Evolutionary conservation across 176 grass and related monocot genomes (phyloP).

Genomic region (Ensete glaucum): DNA sequence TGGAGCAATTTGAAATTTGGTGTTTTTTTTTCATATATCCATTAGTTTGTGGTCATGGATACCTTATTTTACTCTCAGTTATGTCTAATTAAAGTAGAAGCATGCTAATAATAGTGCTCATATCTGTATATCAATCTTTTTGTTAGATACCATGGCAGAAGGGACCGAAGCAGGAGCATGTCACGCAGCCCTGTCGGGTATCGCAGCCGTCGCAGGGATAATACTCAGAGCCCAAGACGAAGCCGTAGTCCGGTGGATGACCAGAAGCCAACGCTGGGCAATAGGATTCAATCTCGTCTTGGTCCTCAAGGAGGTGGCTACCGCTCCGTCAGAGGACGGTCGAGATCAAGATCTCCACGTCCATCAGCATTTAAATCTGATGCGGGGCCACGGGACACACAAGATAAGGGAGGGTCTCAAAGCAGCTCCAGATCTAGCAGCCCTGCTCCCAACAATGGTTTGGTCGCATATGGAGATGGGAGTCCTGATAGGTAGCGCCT

Average conservation of each 20-base stretch:
- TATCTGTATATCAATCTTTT: no score
- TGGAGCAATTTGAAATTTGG: no score
- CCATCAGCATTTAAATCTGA: slow-evolving; percentile 30
- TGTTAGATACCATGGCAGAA: slow-evolving; percentile 39
- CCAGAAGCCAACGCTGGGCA: not conserved
- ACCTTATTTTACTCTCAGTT: no score
- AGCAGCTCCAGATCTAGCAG: slow-evolving; percentile 66
- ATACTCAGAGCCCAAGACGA: slow-evolving; percentile 37
- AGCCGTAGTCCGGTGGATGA: slow-evolving; percentile 30
- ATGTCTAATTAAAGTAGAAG: not conserved
- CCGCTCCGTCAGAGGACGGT: slow-evolving; percentile 33
- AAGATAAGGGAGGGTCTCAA: slow-evolving; percentile 32
- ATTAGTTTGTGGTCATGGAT: not conserved
- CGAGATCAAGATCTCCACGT: slow-evolving; percentile 24
- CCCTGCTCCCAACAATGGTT: slow-evolving; percentile 43
- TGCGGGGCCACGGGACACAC: slow-evolving; percentile 24
- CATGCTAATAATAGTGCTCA: no score
- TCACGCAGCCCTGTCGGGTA: slow-evolving; percentile 34
- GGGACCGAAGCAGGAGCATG: slow-evolving; percentile 45
- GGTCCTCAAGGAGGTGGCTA: slow-evolving; percentile 14
- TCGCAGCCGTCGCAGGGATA: slow-evolving; percentile 29
- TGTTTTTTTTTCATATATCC: not conserved
- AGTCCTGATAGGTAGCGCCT: slow-evolving; percentile 8
- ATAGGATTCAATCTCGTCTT: slow-evolving; percentile 32
- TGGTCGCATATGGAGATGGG: slow-evolving; percentile 56